Base-by-base conservation (phyloP, 768 basidiomycete species). In the Leccinum subgranulosum region DNA sequence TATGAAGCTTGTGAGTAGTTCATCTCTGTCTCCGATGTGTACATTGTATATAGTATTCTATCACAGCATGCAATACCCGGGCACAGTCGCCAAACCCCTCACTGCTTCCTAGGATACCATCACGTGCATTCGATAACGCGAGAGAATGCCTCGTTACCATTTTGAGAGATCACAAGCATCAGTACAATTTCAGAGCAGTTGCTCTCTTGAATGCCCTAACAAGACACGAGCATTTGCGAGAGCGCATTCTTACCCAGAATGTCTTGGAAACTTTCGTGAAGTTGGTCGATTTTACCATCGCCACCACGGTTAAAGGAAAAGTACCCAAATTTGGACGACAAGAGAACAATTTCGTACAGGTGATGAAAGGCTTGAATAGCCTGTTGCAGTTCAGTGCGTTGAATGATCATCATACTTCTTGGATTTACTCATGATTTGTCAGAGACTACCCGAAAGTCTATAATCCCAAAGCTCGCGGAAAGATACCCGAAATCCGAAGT, bases 131-230 rank as follows among this genome's bases (percentile, higher is more conserved):
- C 17, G 41, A 66, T 14, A 54, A 59, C 7, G 68, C 66, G 10
- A 63, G 48, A 59, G 28, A 45, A n/a, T 60, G 58, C 28, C 29
- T 67, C 11, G 23, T 47, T 5, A 7, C 3, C 6, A 63, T 68
- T 25, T 23, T 68, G 6, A 33, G 21, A 6, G 15, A 9, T 9
- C 63, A 53, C 25, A 59, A 53, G 12, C 67, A 68, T 34, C 58
- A 54, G 10, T 60, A 69, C 29, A 51, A 56, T 15, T 56, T 57
- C 3, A 57, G 68, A 55, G 67, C 64, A 5, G 41, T 68, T 10
- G 59, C 65, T 33, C 67, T 68, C 19, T 34, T 68, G 27, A 48
- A 62, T 47, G 62, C 63, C n/a, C 45, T 68, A 33, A 59, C 67
- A 19, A 62, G 51, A 39, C 65, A 68, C 46, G 5, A 34, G 43